Evolutionary conservation across 2,329 filamentous ascomycete species (phyloP).

Genomic region (Neofusicoccum laricinum): DNA sequence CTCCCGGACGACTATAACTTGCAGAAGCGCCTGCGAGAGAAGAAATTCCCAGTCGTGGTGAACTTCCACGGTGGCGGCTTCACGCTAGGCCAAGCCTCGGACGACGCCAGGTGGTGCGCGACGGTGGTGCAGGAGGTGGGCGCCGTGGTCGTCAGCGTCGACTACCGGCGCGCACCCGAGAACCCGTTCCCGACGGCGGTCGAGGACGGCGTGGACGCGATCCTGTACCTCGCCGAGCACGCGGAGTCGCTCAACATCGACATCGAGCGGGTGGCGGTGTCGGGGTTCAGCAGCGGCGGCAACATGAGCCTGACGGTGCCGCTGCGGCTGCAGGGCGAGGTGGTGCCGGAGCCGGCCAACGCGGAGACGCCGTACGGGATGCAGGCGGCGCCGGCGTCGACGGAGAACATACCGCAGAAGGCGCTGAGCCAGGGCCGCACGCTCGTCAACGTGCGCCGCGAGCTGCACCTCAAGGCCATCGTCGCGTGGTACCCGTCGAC

Average conservation of each 20-base stretch:
- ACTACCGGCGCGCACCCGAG: constrained; percentile 61
- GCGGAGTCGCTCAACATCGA: constrained; percentile 57
- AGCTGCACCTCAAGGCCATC: constrained; percentile 53
- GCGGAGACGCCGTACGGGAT: constrained; percentile 19
- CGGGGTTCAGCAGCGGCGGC: constrained; percentile 62
- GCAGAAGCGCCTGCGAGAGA: constrained; percentile 41
- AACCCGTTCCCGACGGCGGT: constrained; percentile 61
- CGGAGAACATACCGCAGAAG: constrained; percentile 14
- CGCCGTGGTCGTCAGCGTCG: constrained; percentile 60
- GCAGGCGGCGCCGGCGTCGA: constrained; percentile 2
- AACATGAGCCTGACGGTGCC: constrained; percentile 63
- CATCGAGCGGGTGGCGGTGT: constrained; percentile 55
- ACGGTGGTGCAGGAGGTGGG: constrained; percentile 54
- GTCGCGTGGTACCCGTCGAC: constrained; percentile 62
- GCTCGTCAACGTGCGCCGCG: constrained; percentile 19
- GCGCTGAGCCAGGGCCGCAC: constrained; percentile 9
- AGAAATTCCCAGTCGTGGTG: constrained; percentile 56
- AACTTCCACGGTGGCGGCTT: constrained; percentile 67
- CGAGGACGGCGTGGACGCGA: constrained; percentile 61
- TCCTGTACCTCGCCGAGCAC: constrained; percentile 57
- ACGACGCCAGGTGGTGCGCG: constrained; percentile 60
- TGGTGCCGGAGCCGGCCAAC: constrained; percentile 27
- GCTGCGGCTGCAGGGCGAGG: constrained; percentile 53
- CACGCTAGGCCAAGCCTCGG: constrained; percentile 56
- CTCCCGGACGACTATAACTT: constrained; percentile 51